Evolutionary conservation across 208 protist genomes (phyloP).

Genomic region (Leishmania lainsoni): DNA sequence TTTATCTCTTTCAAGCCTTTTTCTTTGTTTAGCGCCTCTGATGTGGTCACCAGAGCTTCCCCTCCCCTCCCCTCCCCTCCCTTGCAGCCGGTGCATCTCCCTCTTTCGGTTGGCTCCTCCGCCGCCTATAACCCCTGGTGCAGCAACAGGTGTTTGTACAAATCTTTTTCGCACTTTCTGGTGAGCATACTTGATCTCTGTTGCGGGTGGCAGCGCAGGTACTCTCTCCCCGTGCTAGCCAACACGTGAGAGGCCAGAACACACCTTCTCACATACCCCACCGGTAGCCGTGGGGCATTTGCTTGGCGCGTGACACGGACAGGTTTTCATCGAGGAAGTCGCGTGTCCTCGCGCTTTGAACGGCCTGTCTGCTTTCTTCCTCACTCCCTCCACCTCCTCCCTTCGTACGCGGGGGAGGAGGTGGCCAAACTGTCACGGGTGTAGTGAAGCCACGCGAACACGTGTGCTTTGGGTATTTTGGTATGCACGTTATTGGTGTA

Average conservation of each 20-base stretch:
- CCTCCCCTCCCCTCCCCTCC: background rate
- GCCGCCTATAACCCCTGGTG: background rate
- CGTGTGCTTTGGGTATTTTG: background rate
- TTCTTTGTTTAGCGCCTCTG: background rate
- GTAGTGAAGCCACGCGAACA: background rate
- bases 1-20: constrained; percentile 29
- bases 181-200: background rate
- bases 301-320: background rate
- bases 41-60: background rate
- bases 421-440: background rate
- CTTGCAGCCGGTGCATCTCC: background rate
- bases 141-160: background rate
- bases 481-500: background rate
- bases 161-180: background rate
- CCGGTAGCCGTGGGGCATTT: background rate
- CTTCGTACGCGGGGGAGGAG: background rate
- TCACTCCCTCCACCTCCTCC: background rate
- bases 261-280: background rate
- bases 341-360: background rate
- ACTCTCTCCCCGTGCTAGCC: background rate
- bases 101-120: background rate
- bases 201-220: background rate
- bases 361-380: background rate
- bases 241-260: background rate
- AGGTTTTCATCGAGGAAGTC: background rate